phyloP scores from a whole-genome alignment of 2,329 filamentous ascomycete species.

The Lasiodiplodia gonubiensis region DNA sequence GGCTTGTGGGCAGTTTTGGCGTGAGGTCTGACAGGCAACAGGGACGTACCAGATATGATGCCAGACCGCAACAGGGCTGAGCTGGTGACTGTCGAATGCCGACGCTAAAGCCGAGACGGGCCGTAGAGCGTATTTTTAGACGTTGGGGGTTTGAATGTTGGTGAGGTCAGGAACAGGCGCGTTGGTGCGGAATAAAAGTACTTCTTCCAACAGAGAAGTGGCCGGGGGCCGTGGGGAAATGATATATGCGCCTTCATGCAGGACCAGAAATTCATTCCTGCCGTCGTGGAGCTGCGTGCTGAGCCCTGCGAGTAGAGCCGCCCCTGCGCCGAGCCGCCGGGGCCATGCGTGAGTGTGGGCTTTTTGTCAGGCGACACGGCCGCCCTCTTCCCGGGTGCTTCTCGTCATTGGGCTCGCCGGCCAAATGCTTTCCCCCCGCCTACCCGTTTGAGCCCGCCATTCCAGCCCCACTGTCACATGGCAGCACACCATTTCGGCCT shows the following conservation, averaged over 20 bases:
- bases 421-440: conserved; percentile 1
- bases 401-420: background rate
- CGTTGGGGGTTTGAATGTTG: too few species aligned
- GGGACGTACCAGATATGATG: conserved; percentile 15
- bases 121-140: conserved; percentile 14
- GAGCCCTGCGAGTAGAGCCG: conserved; percentile 11
- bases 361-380: conserved; percentile 16
- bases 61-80: conserved; percentile 18
- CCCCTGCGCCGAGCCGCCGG: conserved; percentile 14
- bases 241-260: conserved; percentile 12
- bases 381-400: conserved; percentile 3
- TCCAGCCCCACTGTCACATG: conserved; percentile 23
- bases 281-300: background rate
- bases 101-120: conserved; percentile 23
- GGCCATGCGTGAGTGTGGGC: conserved; percentile 19
- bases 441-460: conserved; percentile 6
- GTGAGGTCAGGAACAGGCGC: background rate
- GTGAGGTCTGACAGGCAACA: conserved; percentile 17
- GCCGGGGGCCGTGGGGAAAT: background rate
- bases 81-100: conserved; percentile 15
- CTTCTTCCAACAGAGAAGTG: background rate
- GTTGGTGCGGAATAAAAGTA: background rate
- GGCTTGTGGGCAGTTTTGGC: background rate
- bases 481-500: conserved; percentile 17
- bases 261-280: background rate